These are phyloP conservation scores for Hymenoscyphus occultus DNA, from an alignment of 2,329 filamentous ascomycete genomes.

Conservation along the genomic window DNA sequence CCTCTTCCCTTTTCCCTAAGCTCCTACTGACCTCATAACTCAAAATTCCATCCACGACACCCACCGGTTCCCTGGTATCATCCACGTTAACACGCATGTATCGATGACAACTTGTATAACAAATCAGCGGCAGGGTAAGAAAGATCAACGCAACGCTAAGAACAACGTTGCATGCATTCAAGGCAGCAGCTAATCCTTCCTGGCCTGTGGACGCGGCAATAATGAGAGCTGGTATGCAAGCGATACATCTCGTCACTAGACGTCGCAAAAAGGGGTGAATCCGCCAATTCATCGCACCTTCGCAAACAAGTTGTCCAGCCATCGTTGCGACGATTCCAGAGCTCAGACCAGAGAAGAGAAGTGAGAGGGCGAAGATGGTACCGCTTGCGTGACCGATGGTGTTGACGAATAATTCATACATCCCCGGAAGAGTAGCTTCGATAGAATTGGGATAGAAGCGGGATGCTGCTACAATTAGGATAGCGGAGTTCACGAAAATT, in stretches of 20 bases:
- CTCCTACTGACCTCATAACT: neutral
- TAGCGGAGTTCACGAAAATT: slow-evolving; percentile 77
- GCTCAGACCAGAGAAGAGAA: slow-evolving; percentile 74
- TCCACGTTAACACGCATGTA: slow-evolving; percentile 63
- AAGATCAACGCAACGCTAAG: slow-evolving; percentile 79
- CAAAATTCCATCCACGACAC: slow-evolving; percentile 3
- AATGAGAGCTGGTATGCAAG: slow-evolving; percentile 76
- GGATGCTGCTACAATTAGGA: slow-evolving; percentile 76
- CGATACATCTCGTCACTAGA: slow-evolving; percentile 71
- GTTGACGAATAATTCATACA: slow-evolving; percentile 67
- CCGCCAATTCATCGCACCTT: slow-evolving; percentile 74
- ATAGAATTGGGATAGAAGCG: slow-evolving; percentile 65
- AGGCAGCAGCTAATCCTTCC: slow-evolving; percentile 63
- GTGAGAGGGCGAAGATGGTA: slow-evolving; percentile 73
- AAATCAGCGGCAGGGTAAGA: slow-evolving; percentile 74
- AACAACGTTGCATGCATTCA: slow-evolving; percentile 73
- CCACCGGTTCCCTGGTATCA: slow-evolving; percentile 16
- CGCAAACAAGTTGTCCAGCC: slow-evolving; percentile 80
- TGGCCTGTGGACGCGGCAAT: slow-evolving; percentile 74
- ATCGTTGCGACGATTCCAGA: slow-evolving; percentile 87
- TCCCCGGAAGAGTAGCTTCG: slow-evolving; percentile 75
- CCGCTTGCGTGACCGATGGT: slow-evolving; percentile 68
- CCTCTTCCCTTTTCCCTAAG: slow-evolving; percentile 31
- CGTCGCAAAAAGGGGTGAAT: slow-evolving; percentile 74
- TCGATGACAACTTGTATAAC: slow-evolving; percentile 72